These are phyloP conservation scores for Exophiala viscosa DNA, from an alignment of 2,329 filamentous ascomycete genomes.

Conservation along the genomic window DNA sequence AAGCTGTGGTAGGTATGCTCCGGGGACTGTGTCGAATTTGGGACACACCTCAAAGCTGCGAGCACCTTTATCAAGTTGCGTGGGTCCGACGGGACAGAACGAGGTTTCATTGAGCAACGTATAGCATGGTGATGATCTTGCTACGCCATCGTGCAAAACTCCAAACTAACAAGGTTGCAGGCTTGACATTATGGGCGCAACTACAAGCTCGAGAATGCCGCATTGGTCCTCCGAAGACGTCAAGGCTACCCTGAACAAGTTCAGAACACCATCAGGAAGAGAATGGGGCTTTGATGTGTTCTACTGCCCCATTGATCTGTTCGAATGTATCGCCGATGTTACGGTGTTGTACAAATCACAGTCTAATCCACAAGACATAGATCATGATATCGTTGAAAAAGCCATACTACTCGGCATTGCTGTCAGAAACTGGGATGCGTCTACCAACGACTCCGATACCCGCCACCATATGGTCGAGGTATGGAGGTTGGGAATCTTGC, in stretches of 20 bases:
- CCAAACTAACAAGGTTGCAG: not conserved
- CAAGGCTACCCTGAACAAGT: not conserved
- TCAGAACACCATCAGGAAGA: not conserved
- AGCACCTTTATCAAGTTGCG: not conserved
- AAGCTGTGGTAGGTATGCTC: not conserved
- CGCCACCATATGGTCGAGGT: not conserved
- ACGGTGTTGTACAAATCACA: not conserved
- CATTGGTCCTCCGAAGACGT: not conserved
- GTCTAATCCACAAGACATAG: not conserved
- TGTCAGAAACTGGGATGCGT: not conserved
- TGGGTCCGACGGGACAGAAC: not conserved
- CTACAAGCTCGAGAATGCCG: not conserved
- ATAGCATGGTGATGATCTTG: not conserved
- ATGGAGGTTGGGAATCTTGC: not conserved
- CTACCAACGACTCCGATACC: not conserved
- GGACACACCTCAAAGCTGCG: not conserved
- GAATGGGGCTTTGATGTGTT: constrained; percentile 3
- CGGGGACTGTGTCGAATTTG: not conserved
- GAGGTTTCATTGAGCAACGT: not conserved
- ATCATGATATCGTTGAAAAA: not conserved
- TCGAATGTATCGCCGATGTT: not conserved
- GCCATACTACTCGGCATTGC: not conserved
- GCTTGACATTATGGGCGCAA: not conserved
- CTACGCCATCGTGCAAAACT: not conserved
- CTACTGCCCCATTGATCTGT: constrained; percentile 3